Conservation (phyloP, 2,329 filamentous ascomycete species). For the Ceratocystis destructans region DNA sequence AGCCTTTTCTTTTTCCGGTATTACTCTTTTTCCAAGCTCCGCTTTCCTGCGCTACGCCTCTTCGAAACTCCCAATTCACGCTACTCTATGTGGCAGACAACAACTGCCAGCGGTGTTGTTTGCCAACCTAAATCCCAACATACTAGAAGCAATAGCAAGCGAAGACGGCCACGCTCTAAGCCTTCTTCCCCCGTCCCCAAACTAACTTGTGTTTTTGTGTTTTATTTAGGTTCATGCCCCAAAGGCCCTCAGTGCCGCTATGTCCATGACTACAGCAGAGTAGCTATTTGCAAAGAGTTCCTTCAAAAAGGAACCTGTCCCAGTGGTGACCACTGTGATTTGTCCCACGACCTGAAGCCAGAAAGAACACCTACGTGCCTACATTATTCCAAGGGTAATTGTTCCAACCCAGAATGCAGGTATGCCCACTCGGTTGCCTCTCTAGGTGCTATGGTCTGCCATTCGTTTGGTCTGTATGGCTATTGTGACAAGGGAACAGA, state of each 20-base stretch:
- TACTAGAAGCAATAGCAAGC: background rate
- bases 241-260: constrained; percentile 71
- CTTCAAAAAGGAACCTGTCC: constrained; percentile 66
- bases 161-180: background rate
- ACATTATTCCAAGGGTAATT: constrained; percentile 81
- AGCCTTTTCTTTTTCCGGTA: constrained; percentile 56
- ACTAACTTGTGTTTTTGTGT: constrained; percentile 31
- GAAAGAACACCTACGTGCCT: constrained; percentile 78
- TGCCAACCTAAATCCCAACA: background rate
- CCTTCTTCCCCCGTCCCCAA: constrained; percentile 5
- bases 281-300: constrained; percentile 81
- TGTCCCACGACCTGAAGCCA: constrained; percentile 74
- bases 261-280: constrained; percentile 70
- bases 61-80: constrained; percentile 4
- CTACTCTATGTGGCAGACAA: background rate
- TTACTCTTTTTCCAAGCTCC: constrained; percentile 31
- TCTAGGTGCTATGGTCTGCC: constrained; percentile 66
- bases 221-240: constrained; percentile 59
- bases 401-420: constrained; percentile 70
- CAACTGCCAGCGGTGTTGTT: background rate
- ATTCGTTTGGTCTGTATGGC: constrained; percentile 69
- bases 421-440: constrained; percentile 76
- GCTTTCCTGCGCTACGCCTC: background rate
- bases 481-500: constrained; percentile 72
- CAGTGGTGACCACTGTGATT: constrained; percentile 67